phyloP scores from a whole-genome alignment of 345 rosid genomes.

The Syzygium grande region DNA sequence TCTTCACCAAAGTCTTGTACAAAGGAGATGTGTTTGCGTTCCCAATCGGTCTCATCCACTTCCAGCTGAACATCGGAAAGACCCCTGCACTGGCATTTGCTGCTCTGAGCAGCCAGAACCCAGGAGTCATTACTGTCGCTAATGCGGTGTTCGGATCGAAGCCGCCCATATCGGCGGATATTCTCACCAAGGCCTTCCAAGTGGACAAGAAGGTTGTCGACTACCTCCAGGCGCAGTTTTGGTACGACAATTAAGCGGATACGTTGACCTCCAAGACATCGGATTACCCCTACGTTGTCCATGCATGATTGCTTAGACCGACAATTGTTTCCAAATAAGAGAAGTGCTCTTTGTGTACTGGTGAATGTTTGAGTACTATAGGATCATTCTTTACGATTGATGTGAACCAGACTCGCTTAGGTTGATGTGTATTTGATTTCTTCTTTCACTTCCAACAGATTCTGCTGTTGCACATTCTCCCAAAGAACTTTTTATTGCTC shows the following conservation, averaged over 20 bases:
- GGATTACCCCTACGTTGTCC: not conserved
- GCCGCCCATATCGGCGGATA: not conserved
- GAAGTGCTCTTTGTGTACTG: not conserved
- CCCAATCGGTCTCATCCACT: not conserved
- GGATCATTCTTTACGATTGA: not conserved
- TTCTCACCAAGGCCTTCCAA: not conserved
- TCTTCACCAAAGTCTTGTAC: not conserved
- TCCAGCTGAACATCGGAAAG: not conserved
- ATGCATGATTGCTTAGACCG: not conserved
- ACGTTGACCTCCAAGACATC: not conserved
- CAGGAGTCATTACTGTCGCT: not conserved
- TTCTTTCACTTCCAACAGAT: not conserved
- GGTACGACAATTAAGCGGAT: not conserved
- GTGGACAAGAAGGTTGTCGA: not conserved
- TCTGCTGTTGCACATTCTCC: not conserved
- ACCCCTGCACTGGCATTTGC: not conserved
- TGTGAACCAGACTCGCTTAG: not conserved
- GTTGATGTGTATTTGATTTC: not conserved
- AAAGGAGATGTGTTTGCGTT: not conserved
- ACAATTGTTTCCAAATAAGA: not conserved
- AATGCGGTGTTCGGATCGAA: not conserved
- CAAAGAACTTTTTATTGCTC: not conserved
- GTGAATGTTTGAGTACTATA: not conserved
- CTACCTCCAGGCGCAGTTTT: not conserved
- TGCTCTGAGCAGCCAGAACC: not conserved